phyloP scores from a whole-genome alignment of 441 rosid species.

The Dalechampia spathulata region DNA sequence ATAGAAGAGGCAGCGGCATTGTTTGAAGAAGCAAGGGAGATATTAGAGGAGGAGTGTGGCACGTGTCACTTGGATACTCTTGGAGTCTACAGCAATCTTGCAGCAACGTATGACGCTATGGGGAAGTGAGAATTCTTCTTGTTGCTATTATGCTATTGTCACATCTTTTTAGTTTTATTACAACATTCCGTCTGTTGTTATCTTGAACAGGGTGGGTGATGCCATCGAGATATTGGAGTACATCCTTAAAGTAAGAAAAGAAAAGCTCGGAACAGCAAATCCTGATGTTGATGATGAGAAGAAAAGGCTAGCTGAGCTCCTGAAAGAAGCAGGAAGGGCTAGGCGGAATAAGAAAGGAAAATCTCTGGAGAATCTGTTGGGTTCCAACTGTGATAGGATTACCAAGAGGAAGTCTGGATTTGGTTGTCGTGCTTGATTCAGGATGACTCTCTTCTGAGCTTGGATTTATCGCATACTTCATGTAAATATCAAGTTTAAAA shows the following conservation, averaged over 20 bases:
- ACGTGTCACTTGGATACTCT: slow-evolving; percentile 83
- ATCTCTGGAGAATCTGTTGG: slow-evolving; percentile 65
- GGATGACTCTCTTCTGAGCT: neutral
- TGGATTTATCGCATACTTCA: too few species aligned
- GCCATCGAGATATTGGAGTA: slow-evolving; percentile 86
- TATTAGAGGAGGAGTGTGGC: slow-evolving; percentile 83
- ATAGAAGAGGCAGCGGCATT: slow-evolving; percentile 75
- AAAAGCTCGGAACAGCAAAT: slow-evolving; percentile 85
- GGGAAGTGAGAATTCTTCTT: slow-evolving; percentile 52
- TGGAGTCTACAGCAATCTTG: slow-evolving; percentile 85
- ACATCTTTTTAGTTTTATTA: neutral
- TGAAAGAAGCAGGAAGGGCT: slow-evolving; percentile 84
- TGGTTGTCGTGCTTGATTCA: slow-evolving; percentile 5
- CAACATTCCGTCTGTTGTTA: neutral
- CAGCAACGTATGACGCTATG: slow-evolving; percentile 94
- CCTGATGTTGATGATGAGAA: slow-evolving; percentile 90
- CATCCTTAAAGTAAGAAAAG: slow-evolving; percentile 81
- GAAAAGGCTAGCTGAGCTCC: slow-evolving; percentile 73
- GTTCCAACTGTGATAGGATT: slow-evolving; percentile 20
- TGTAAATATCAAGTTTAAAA: too few species aligned
- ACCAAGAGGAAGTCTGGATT: slow-evolving; percentile 22
- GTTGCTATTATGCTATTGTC: neutral
- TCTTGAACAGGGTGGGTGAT: slow-evolving; percentile 64
- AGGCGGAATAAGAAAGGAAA: slow-evolving; percentile 69
- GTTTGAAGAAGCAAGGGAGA: slow-evolving; percentile 78